phyloP scores from a whole-genome alignment of 345 rosid species.

The Raphanus raphanistrum region DNA sequence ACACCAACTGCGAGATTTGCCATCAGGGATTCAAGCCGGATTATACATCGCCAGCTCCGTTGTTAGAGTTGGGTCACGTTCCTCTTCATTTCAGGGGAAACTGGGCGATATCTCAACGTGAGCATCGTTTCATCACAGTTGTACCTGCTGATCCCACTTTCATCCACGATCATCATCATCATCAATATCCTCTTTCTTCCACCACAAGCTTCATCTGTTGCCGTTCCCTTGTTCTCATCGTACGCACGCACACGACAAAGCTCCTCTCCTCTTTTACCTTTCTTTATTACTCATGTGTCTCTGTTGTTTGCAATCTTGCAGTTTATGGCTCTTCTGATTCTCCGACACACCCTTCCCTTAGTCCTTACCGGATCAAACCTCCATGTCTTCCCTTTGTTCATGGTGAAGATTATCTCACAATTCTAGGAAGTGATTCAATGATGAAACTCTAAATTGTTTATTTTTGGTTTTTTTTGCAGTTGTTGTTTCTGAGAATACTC shows the following conservation, averaged over 20 bases:
- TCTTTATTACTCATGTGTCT: conserved; percentile 17
- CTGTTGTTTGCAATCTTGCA: conserved; percentile 38
- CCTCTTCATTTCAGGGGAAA: conserved; percentile 88
- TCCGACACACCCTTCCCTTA: conserved; percentile 75
- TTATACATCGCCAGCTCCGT: conserved; percentile 81
- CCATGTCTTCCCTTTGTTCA: conserved; percentile 55
- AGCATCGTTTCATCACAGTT: conserved; percentile 60
- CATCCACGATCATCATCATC: conserved; percentile 12
- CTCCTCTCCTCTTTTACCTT: too few relatives aligned
- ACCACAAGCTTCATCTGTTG: conserved; percentile 58
- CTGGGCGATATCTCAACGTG: conserved; percentile 73
- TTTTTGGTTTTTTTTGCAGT: conserved; percentile 40
- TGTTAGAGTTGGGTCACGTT: conserved; percentile 67
- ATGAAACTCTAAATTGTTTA: background rate
- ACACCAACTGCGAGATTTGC: conserved; percentile 86
- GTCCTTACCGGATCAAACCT: conserved; percentile 48
- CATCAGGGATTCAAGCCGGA: conserved; percentile 87
- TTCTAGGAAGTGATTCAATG: background rate
- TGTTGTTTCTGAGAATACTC: conserved; percentile 53
- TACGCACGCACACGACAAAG: conserved; percentile 40
- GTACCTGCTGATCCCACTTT: conserved; percentile 65
- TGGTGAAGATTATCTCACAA: conserved; percentile 39
- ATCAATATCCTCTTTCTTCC: conserved; percentile 54
- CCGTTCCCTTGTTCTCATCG: conserved; percentile 63
- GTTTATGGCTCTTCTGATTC: conserved; percentile 79